These are phyloP conservation scores for Achaetomium macrosporum DNA, from an alignment of 2,329 filamentous ascomycete genomes.

Conservation along the genomic window DNA sequence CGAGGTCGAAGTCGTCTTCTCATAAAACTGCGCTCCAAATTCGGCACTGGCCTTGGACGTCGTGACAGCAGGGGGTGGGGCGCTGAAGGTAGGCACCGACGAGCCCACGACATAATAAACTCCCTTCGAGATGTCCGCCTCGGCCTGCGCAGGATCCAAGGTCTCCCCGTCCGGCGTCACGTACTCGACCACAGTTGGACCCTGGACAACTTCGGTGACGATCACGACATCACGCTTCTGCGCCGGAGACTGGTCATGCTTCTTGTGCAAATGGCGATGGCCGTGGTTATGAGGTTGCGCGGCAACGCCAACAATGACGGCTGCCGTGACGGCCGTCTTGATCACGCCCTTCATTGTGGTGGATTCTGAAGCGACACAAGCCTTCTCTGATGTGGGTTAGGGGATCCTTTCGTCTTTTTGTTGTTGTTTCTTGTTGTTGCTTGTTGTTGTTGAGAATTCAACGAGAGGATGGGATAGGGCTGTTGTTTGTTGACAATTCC, in stretches of 20 bases:
- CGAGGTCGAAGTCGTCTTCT: constrained; percentile 36
- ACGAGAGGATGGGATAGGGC: too few species aligned
- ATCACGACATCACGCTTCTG: constrained; percentile 49
- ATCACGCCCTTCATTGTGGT: constrained; percentile 45
- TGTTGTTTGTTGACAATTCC: constrained; percentile 25
- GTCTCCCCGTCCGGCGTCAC: constrained; percentile 53
- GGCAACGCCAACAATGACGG: constrained; percentile 45
- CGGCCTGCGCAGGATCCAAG: constrained; percentile 59
- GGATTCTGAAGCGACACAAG: too few species aligned
- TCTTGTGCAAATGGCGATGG: constrained; percentile 55
- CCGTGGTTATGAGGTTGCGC: constrained; percentile 55
- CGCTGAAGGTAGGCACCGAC: constrained; percentile 46
- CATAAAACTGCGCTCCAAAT: constrained; percentile 46
- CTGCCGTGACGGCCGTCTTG: constrained; percentile 47
- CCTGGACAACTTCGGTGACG: constrained; percentile 34
- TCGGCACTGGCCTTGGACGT: constrained; percentile 32
- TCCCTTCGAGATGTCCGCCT: constrained; percentile 65
- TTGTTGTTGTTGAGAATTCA: too few species aligned
- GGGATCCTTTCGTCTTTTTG: not conserved
- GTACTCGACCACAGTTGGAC: constrained; percentile 64
- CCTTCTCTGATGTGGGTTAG: too few species aligned
- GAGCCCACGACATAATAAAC: constrained; percentile 62
- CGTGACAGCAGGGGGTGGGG: constrained; percentile 34
- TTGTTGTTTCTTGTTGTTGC: not conserved
- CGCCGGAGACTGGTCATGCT: constrained; percentile 42